Conservation (phyloP, 805 yeast genomes). For the Cyberlindnera samutprakarnensis region DNA sequence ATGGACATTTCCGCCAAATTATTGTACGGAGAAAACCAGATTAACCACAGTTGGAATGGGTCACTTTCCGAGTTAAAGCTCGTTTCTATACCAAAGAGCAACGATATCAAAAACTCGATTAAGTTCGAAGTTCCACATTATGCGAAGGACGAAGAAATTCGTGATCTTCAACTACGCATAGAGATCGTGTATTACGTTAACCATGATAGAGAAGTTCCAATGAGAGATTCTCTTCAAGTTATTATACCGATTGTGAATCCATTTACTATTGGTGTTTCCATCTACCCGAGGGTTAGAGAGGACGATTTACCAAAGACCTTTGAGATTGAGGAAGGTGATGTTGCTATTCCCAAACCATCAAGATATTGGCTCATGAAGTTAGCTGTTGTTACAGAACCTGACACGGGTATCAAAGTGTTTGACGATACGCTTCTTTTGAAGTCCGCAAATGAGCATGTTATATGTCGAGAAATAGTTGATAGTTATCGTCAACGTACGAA, state of each 20-base stretch:
- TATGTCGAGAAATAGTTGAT: slow-evolving; percentile 23
- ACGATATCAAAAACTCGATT: slow-evolving; percentile 1
- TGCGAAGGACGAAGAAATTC: background rate
- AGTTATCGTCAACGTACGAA: slow-evolving; percentile 3
- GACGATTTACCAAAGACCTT: slow-evolving; percentile 24
- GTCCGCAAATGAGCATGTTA: slow-evolving; percentile 27
- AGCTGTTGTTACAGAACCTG: slow-evolving; percentile 29
- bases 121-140: slow-evolving; percentile 7
- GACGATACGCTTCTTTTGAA: slow-evolving; percentile 16
- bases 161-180: slow-evolving; percentile 11
- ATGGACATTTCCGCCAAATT: slow-evolving; percentile 17
- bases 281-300: slow-evolving; percentile 26
- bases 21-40: slow-evolving; percentile 2
- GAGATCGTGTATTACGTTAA: slow-evolving; percentile 22
- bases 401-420: slow-evolving; percentile 1
- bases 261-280: slow-evolving; percentile 22
- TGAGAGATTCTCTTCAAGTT: slow-evolving; percentile 18
- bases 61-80: slow-evolving; percentile 2
- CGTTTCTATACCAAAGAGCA: slow-evolving; percentile 4
- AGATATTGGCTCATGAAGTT: slow-evolving; percentile 29
- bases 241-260: slow-evolving; percentile 24
- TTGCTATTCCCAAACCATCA: slow-evolving; percentile 23
- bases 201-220: slow-evolving; percentile 23
- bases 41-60: slow-evolving; percentile 3
- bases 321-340: slow-evolving; percentile 11